Percentiles rank a stretch among this genome's conserved stretches.
These are phyloP conservation scores for Cyberlindnera japonica DNA, from an alignment of 805 yeast species.

Conservation along the genomic window DNA sequence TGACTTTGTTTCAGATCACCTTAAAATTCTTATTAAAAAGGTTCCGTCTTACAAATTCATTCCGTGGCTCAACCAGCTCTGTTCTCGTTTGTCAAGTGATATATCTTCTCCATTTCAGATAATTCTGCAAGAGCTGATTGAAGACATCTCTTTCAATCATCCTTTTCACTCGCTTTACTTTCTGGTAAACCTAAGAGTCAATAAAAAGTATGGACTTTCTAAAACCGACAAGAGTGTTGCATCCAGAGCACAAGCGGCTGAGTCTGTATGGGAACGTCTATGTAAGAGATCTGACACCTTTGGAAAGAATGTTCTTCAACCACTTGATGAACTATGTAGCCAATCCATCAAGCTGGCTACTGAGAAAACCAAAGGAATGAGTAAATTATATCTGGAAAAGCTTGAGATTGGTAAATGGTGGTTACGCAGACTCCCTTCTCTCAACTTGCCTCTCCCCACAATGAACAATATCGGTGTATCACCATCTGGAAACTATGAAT, in stretches of 20 bases:
- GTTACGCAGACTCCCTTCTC: conserved; percentile 43
- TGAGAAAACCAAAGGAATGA: conserved; percentile 32
- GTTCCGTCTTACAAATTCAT: conserved; percentile 63
- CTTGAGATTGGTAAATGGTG: conserved; percentile 52
- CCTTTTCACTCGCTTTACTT: conserved; percentile 74
- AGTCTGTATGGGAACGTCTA: conserved; percentile 42
- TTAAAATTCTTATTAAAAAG: conserved; percentile 34
- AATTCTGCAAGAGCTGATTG: conserved; percentile 44
- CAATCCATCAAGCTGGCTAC: conserved; percentile 50
- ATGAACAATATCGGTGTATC: conserved; percentile 40
- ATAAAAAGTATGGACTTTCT: conserved; percentile 33
- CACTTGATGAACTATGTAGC: conserved; percentile 49
- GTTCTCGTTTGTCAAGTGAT: conserved; percentile 61
- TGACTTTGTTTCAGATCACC: conserved; percentile 39
- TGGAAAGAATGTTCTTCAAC: conserved; percentile 32
- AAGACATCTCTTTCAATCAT: conserved; percentile 46
- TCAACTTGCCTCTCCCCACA: conserved; percentile 67
- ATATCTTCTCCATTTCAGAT: conserved; percentile 47
- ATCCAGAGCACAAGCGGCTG: conserved; percentile 52
- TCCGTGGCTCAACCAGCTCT: conserved; percentile 79
- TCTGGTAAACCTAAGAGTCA: conserved; percentile 52
- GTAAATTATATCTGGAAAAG: conserved; percentile 29
- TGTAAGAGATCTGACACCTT: conserved; percentile 26
- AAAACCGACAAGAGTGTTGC: conserved; percentile 35
- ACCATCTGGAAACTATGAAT: conserved; percentile 39